Base-by-base conservation (phyloP, 106 monocot species). In the Ottelia alismoides region DNA sequence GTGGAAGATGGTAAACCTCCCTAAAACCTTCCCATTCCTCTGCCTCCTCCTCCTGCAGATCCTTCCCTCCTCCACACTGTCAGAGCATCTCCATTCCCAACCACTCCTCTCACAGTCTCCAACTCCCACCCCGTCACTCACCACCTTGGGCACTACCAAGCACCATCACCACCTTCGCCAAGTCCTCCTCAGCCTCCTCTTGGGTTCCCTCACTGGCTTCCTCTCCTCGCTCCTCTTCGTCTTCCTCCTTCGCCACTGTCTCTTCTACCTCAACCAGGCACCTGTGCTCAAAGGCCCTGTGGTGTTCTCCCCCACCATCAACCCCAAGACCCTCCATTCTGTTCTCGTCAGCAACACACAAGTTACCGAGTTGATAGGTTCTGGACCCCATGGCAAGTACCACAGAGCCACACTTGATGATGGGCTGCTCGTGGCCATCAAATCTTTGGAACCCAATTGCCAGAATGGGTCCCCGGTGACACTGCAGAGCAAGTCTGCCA, bases 221-320 rank as follows among this genome's bases (percentile, higher is more conserved):
- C 31, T 65, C 55, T 50, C 75, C 61, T 60, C 96, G 63, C 60
- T 77, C 29, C 4, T 71, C 66, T 48, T 89, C 72, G 56, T 85
- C 69, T 63, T 79, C 72, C 56, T 58, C 30, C 25, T 82, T 55
- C 81, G 85, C 17, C 69, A 77, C 40, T 72, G 71, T 63, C 53
- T 96, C 62, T 58, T 85, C 50, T 78, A 71, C 56, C 65, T 74
- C 55, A 68, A 63, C 65, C 72, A 69, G 31, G 70, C 81, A 35
- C 96, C 89, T 0, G 67, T 96, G 28, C 81, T 85, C 52, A 67
- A 59, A 30, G 88, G 88, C 56, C 89, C 96, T 6, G 84, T 96
- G 24, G 57, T 72, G 67, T 89, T 96, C 78, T 71, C 66, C 69
- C 82, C 88, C 23, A 53, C 49, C 16, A 84, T 94, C 51, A 61